Conservation (phyloP, 2,329 filamentous ascomycete genomes). For the Stemphylium vesicarium region DNA sequence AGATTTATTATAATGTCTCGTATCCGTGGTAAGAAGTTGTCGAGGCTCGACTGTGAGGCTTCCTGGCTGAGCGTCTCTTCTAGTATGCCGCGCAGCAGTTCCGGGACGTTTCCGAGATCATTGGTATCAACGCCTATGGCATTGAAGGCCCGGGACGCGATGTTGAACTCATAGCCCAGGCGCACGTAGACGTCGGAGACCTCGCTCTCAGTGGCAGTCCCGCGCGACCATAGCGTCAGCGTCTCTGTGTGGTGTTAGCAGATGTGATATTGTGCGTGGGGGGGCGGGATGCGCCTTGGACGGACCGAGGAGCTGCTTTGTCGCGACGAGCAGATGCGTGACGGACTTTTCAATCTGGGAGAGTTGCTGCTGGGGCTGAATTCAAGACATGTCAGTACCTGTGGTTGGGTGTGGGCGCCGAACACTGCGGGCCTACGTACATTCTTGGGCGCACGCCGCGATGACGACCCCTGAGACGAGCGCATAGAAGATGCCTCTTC, state of each 20-base stretch:
- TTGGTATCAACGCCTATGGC: slow-evolving; percentile 95
- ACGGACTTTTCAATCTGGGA: slow-evolving; percentile 99
- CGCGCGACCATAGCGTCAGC: slow-evolving; percentile 95
- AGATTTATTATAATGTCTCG: slow-evolving; percentile 98
- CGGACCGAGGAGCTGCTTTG: slow-evolving; percentile 81
- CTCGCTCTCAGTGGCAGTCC: slow-evolving; percentile 87
- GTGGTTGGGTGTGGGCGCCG: slow-evolving; percentile 9
- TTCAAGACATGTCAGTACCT: slow-evolving; percentile 25
- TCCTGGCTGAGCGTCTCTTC: slow-evolving; percentile 97
- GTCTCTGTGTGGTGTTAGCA: slow-evolving; percentile 66
- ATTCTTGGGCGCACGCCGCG: slow-evolving; percentile 43
- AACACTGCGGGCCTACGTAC: slow-evolving; percentile 33
- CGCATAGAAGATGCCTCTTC: slow-evolving; percentile 36
- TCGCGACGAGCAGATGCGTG: slow-evolving; percentile 87
- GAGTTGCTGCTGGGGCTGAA: slow-evolving; percentile 73
- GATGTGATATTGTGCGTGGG: slow-evolving; percentile 2
- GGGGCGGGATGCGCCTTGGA: slow-evolving; percentile 12
- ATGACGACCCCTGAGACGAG: slow-evolving; percentile 56
- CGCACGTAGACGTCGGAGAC: slow-evolving; percentile 98
- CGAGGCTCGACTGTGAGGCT: slow-evolving; percentile 89
- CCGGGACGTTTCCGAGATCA: slow-evolving; percentile 93
- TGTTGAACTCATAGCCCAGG: slow-evolving; percentile 98
- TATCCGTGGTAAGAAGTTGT: slow-evolving; percentile 91
- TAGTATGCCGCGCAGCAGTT: slow-evolving; percentile 85
- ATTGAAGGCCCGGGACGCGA: slow-evolving; percentile 94